Evolutionary conservation across 2,329 filamentous ascomycete species (phyloP), one percentile per base, ranked within the genome.

Genomic region (Alternaria ventricosa): DNA sequence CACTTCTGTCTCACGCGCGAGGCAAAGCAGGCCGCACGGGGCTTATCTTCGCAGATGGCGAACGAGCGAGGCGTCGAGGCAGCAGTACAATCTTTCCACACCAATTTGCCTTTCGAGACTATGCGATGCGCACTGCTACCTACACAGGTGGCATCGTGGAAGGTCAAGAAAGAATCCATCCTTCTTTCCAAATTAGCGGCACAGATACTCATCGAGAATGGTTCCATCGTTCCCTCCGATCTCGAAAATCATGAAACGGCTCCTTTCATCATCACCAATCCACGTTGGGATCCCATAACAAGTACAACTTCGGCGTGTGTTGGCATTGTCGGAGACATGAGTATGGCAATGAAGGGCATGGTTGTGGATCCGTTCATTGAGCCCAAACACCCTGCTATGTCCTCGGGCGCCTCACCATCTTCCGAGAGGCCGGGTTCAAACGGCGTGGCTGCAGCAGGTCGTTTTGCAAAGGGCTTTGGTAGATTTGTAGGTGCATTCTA

Each of bases 221-320:
- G 54, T 7, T 36, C 64, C 11, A 61, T 77, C 10, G 60, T 44
- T 11, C 44, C 59, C 6, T 61, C 59, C 11, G 68, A 77, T 43
- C 56, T 78, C 5, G 72, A 67, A 46, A 65, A 68, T n/a, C 58
- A 70, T 60, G 58, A 68, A 56, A 67, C 66, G 10, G 65, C 73
- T 4, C 69, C 71, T 1, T 70, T 79, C 18, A 51, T 64, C 18
- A 82, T 82, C 23, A 73, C 77, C 6, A 75, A 75, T 44, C 62
- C 66, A 1, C 72, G 81, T 18, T 82, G 90, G 8, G 90, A 92
- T 72, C 90, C 90, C 0, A 80, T 92, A n/a, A 91, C 89, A 1
- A 89, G 89, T 5, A 82, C 87, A 5, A 84, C 85, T 3, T 87
- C 87, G 5, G 88, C 89, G 0, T 65, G 90, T 6, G 81, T 86